Percentiles rank a stretch among this genome's conserved stretches.
phyloP scores from a whole-genome alignment of 495 filamentous ascomycete species.

The Xylaria bambusicola region DNA sequence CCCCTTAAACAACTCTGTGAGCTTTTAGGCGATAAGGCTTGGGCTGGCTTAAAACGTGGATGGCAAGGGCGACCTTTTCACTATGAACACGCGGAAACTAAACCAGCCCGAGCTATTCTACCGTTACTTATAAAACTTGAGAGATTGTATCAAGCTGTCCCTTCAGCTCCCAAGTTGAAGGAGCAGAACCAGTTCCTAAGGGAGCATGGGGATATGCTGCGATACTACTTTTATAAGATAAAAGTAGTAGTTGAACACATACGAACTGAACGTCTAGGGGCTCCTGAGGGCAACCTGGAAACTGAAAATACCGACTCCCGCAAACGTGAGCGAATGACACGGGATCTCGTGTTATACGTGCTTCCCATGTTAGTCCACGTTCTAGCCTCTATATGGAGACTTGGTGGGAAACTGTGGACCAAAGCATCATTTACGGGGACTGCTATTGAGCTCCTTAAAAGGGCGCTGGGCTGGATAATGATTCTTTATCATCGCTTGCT shows the following conservation, averaged over 20 bases:
- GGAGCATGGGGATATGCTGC: conserved; percentile 21
- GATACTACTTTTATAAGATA: conserved; percentile 30
- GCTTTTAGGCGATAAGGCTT: conserved; percentile 19
- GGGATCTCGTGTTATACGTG: conserved; percentile 20
- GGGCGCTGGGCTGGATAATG: conserved; percentile 23
- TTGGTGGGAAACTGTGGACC: conserved; percentile 23
- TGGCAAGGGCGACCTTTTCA: conserved; percentile 21
- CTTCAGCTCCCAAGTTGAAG: conserved; percentile 20
- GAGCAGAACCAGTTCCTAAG: conserved; percentile 29
- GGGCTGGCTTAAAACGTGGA: conserved; percentile 16
- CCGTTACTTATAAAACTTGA: conserved; percentile 25
- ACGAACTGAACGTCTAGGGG: conserved; percentile 6
- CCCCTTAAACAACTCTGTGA: conserved; percentile 18
- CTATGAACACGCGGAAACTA: conserved; percentile 9
- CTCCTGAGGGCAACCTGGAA: conserved; percentile 4
- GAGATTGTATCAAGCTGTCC: conserved; percentile 20
- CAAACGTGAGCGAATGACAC: conserved; percentile 14
- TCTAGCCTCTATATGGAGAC: conserved; percentile 22
- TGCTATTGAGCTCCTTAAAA: conserved; percentile 25
- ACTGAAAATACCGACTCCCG: conserved; percentile 9
- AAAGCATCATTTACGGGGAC: conserved; percentile 23
- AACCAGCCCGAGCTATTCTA: conserved; percentile 21
- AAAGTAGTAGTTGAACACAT: conserved; percentile 21
- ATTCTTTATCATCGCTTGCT: conserved; percentile 23
- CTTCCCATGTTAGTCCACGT: conserved; percentile 32